phyloP scores from a whole-genome alignment of 2,329 filamentous ascomycete genomes.

The Iodosphaeria phyllophila region DNA sequence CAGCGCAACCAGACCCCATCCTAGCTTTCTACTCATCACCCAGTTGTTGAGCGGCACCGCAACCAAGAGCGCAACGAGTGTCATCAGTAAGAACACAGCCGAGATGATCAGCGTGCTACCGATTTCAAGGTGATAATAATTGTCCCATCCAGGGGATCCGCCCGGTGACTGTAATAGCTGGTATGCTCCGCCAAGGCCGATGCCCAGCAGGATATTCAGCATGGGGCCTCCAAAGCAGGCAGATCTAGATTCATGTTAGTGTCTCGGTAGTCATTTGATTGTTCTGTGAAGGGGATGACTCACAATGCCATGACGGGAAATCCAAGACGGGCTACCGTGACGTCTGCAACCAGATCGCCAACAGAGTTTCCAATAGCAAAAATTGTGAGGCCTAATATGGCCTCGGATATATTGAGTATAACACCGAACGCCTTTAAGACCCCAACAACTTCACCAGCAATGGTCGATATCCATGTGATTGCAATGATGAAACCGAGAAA shows the following conservation, averaged over 20 bases:
- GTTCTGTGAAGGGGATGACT: slow-evolving; percentile 12
- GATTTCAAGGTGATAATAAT: slow-evolving; percentile 75
- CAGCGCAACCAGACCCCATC: slow-evolving; percentile 58
- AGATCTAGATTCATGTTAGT: slow-evolving; percentile 29
- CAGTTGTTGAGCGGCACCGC: slow-evolving; percentile 72
- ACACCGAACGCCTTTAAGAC: slow-evolving; percentile 87
- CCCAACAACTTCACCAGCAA: slow-evolving; percentile 88
- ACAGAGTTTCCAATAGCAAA: slow-evolving; percentile 94
- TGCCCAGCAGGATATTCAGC: slow-evolving; percentile 89
- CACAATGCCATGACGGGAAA: slow-evolving; percentile 87
- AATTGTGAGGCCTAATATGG: slow-evolving; percentile 82
- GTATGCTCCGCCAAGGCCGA: slow-evolving; percentile 78
- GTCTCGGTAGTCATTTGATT: background rate
- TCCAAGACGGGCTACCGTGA: slow-evolving; percentile 81
- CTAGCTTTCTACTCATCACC: slow-evolving; percentile 69
- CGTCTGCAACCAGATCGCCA: slow-evolving; percentile 83
- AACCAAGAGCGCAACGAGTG: slow-evolving; percentile 59
- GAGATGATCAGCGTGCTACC: slow-evolving; percentile 73
- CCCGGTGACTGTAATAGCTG: slow-evolving; percentile 65
- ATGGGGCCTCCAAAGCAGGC: slow-evolving; percentile 97
- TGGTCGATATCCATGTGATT: slow-evolving; percentile 91
- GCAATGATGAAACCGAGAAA: slow-evolving; percentile 81
- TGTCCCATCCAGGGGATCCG: too few relatives aligned
- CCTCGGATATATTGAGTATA: slow-evolving; percentile 82
- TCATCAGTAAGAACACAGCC: slow-evolving; percentile 65